Evolutionary conservation across 495 filamentous ascomycete genomes (phyloP).

Genomic region (Niebla homalea): DNA sequence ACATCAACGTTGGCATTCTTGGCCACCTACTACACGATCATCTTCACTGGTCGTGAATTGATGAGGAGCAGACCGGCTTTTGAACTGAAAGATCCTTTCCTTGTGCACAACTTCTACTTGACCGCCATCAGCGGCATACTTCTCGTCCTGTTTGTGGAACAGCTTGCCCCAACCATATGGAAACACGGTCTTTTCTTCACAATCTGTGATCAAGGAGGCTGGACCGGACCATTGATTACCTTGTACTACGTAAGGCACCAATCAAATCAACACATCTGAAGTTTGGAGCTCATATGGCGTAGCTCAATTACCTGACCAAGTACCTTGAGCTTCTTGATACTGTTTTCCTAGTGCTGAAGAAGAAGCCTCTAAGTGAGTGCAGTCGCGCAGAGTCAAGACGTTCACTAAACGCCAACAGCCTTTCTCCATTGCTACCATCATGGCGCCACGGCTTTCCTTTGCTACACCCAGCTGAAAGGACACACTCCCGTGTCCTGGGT

Average conservation of each 20-base stretch:
- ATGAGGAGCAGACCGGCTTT: slow-evolving; percentile 59
- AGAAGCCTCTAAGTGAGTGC: slow-evolving; percentile 51
- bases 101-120: slow-evolving; percentile 71
- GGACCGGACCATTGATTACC: slow-evolving; percentile 61
- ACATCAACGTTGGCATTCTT: slow-evolving; percentile 50
- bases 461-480: slow-evolving; percentile 60
- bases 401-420: slow-evolving; percentile 22
- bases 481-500: slow-evolving; percentile 57
- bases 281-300: background rate
- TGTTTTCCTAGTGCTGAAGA: slow-evolving; percentile 59
- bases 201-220: slow-evolving; percentile 63
- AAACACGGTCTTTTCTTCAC: slow-evolving; percentile 57
- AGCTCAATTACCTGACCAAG: slow-evolving; percentile 65
- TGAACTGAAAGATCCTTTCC: slow-evolving; percentile 55
- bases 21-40: slow-evolving; percentile 30
- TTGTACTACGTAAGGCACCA: slow-evolving; percentile 55
- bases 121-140: slow-evolving; percentile 56
- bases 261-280: background rate
- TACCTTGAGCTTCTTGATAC: slow-evolving; percentile 59
- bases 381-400: background rate
- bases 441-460: slow-evolving; percentile 56
- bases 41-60: slow-evolving; percentile 60
- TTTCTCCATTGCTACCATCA: slow-evolving; percentile 70
- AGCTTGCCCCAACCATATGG: slow-evolving; percentile 54
- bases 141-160: slow-evolving; percentile 58